These are phyloP conservation scores for Umbelopsis sp. DNA, from an alignment of 192 early-diverging fungal genomes.

Conservation along the genomic window DNA sequence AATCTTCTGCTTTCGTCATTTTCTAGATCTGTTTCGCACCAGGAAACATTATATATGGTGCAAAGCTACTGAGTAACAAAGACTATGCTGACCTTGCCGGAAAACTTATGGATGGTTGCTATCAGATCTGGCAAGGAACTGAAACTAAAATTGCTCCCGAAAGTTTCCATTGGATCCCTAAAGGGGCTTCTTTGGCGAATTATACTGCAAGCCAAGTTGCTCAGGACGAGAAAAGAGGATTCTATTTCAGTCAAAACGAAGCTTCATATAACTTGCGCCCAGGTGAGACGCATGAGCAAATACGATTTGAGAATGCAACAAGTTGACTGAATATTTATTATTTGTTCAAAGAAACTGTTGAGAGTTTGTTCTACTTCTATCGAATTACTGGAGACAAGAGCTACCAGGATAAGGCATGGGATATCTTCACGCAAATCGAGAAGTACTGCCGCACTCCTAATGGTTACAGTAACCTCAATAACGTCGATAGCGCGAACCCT, in stretches of 20 bases:
- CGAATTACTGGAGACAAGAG: slow-evolving; percentile 66
- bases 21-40: slow-evolving; percentile 55
- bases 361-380: slow-evolving; percentile 77
- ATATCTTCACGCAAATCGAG: slow-evolving; percentile 45
- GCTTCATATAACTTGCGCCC: slow-evolving; percentile 49
- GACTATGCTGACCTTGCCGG: slow-evolving; percentile 38
- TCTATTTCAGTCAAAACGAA: background rate
- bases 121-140: slow-evolving; percentile 43
- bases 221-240: slow-evolving; percentile 14
- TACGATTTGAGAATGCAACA: background rate
- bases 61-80: slow-evolving; percentile 42
- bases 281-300: slow-evolving; percentile 32
- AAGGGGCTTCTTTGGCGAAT: background rate
- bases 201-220: slow-evolving; percentile 13
- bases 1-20: no score
- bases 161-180: slow-evolving; percentile 35
- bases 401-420: slow-evolving; percentile 72
- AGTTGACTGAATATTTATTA: background rate
- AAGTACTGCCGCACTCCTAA: slow-evolving; percentile 24
- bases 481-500: slow-evolving; percentile 15
- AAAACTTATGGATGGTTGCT: slow-evolving; percentile 48
- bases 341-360: slow-evolving; percentile 63
- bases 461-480: slow-evolving; percentile 28
- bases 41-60: slow-evolving; percentile 54
- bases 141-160: slow-evolving; percentile 56